Conservation (phyloP, 2,329 filamentous ascomycete genomes). For the Thermoascus crustaceus region DNA sequence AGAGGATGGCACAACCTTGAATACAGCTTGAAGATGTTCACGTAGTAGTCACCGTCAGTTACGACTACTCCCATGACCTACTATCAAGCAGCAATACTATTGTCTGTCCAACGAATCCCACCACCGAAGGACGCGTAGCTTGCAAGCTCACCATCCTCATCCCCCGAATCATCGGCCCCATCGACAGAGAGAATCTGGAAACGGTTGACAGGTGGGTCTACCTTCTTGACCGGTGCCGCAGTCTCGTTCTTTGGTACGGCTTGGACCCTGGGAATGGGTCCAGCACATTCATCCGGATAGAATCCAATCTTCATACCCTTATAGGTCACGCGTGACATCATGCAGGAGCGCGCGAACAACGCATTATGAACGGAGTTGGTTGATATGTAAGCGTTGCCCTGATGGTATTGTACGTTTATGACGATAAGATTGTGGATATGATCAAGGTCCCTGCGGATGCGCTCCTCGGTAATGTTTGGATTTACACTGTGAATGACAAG, state of each 20-base stretch:
- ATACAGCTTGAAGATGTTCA: no score
- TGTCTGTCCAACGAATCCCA: background rate
- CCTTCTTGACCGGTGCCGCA: conserved; percentile 26
- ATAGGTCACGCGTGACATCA: conserved; percentile 62
- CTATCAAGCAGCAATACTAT: no score
- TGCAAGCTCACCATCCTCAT: conserved; percentile 15
- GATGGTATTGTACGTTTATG: conserved; percentile 53
- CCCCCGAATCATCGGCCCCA: conserved; percentile 31
- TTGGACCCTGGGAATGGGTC: conserved; percentile 41
- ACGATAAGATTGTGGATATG: conserved; percentile 75
- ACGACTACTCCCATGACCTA: no score
- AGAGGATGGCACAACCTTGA: no score
- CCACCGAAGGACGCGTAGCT: background rate
- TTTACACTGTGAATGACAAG: conserved; percentile 57
- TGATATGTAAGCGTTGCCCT: conserved; percentile 57
- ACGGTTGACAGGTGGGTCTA: conserved; percentile 46
- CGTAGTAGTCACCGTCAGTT: no score
- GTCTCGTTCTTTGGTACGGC: conserved; percentile 21
- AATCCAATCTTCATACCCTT: conserved; percentile 63
- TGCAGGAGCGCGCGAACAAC: conserved; percentile 66
- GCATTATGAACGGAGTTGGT: conserved; percentile 72
- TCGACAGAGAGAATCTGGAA: conserved; percentile 54
- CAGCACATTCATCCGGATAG: conserved; percentile 63
- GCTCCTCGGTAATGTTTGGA: conserved; percentile 52
- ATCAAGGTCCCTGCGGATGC: conserved; percentile 64